phyloP scores from a whole-genome alignment of 2,329 filamentous ascomycete genomes.

The Tolypocladium amazonense region DNA sequence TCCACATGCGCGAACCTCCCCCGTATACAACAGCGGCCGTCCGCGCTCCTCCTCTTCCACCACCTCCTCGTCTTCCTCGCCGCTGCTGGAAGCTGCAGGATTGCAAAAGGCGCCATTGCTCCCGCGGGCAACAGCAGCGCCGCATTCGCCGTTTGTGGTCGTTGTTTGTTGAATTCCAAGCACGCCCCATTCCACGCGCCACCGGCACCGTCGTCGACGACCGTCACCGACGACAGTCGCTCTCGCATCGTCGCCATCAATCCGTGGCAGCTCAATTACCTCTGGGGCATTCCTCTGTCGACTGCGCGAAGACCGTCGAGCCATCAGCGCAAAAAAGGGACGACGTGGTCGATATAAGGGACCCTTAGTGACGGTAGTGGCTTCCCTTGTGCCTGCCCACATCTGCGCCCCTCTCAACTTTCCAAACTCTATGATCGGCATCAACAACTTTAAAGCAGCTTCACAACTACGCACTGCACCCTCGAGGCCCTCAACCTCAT shows the following conservation, averaged over 20 bases:
- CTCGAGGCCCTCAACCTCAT: background rate
- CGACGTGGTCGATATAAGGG: background rate
- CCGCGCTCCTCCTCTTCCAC: background rate
- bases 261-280: background rate
- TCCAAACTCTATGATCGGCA: background rate
- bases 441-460: background rate
- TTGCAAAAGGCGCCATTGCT: background rate
- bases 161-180: background rate
- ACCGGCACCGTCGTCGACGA: background rate
- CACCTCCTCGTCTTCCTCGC: background rate
- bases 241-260: background rate
- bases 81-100: background rate
- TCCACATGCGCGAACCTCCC: background rate
- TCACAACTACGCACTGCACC: background rate
- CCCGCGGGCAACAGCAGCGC: background rate
- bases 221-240: background rate
- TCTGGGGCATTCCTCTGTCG: background rate
- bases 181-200: background rate
- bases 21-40: background rate
- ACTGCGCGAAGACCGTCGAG: background rate
- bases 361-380: background rate
- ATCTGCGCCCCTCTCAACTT: background rate
- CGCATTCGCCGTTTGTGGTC: background rate
- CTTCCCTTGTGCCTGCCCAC: background rate
- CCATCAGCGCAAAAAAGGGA: background rate